Conservation (phyloP, 2,329 filamentous ascomycete species). For the Ceratocystis cacaofunesta region DNA sequence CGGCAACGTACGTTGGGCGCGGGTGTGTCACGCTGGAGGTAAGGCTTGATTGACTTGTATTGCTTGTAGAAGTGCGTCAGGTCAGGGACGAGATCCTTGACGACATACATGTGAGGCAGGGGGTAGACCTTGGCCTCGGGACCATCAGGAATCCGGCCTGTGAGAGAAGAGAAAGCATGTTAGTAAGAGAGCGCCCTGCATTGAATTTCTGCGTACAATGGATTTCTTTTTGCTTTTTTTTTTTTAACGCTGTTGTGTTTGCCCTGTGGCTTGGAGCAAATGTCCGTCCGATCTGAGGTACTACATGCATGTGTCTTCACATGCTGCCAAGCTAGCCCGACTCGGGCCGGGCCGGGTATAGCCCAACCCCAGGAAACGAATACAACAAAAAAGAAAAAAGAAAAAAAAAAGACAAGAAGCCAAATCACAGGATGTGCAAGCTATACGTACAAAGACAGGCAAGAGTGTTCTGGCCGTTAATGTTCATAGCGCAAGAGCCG, state of each 20-base stretch:
- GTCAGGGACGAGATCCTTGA: slow-evolving; percentile 97
- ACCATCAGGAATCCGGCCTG: slow-evolving; percentile 87
- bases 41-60: slow-evolving; percentile 99
- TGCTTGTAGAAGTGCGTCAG: slow-evolving; percentile 99
- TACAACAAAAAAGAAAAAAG: slow-evolving; percentile 3
- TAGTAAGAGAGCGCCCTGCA: not conserved
- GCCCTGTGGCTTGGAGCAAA: not conserved
- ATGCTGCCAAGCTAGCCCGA: slow-evolving; percentile 12
- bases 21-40: slow-evolving; percentile 80
- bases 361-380: not conserved
- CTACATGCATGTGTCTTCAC: not conserved
- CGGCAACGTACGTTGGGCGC: slow-evolving; percentile 56
- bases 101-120: slow-evolving; percentile 93
- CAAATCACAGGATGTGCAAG: not conserved
- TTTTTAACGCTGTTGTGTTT: not conserved
- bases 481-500: slow-evolving; percentile 98
- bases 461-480: slow-evolving; percentile 94
- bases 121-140: slow-evolving; percentile 91
- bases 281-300: not conserved
- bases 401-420: no score
- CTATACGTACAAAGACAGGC: slow-evolving; percentile 78
- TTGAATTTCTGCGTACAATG: no score
- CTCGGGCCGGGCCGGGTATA: slow-evolving; percentile 6
- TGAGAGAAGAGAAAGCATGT: not conserved
- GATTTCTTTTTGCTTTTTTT: not conserved